Base-by-base conservation (phyloP, 768 basidiomycete species). In the Termitomyces sp. region DNA sequence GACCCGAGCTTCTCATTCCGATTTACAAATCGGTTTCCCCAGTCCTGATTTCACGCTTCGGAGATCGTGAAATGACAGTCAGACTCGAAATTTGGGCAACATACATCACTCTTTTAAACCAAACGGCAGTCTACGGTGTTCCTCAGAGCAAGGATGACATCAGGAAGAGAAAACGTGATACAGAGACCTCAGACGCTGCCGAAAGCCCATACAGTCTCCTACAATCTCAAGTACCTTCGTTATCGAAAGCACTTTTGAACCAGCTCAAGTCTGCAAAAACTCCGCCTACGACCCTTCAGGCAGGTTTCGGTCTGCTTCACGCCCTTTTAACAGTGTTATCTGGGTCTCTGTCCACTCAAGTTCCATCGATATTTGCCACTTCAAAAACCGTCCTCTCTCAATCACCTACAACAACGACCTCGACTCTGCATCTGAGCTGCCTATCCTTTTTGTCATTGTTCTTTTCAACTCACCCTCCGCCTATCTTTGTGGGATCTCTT, bases 61-160 rank as follows among this genome's bases (percentile, higher is more conserved):
- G 86, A 43, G 97, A 99, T 71, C 88, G 97, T 47, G 97, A 99
- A 74, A 90, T 95, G 67, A 96, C 91, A 4, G 97, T 98, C 33
- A 84, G 91, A 35, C 75, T 97, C 32, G 97, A 99, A 70, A 81
- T 98, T 16, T 95, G 96, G 89, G 79, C 87, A 0, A 89, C 96
- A 0, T 95, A 95, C 68, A 83, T 82, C 36, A 75, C 81, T 0
- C 81, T 99, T 12, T 81, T 99, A 43, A 89, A 81, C 53, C 95
- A 96, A 74, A 95, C 94, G 1, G 79, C 81, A 23, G 77, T 92
- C 50, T 94, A 93, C 61, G 91, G 86, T 10, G 70, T 82, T 2
- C 76, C 82, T 1, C 84, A 84, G 61, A 72, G 68, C 55, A 80
- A 80, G 50, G 77, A 84, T 53, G 84, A 78, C 64, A 73, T 72